phyloP scores from a whole-genome alignment of 2,329 filamentous ascomycete species.

The Aspergillus carbonarius region DNA sequence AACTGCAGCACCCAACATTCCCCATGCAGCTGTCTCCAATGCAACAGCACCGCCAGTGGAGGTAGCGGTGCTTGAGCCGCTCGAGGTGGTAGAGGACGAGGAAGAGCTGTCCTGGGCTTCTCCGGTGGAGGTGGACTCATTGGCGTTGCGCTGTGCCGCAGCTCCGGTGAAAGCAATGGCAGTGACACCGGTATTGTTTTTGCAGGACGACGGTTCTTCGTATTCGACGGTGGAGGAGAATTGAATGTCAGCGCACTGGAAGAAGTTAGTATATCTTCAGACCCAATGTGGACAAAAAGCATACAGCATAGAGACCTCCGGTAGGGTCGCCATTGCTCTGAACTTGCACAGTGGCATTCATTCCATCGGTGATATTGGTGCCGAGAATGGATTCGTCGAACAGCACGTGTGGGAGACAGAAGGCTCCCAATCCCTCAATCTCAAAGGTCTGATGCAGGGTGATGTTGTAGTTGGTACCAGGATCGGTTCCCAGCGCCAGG shows the following conservation, averaged over 20 bases:
- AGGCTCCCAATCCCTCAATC: constrained; percentile 60
- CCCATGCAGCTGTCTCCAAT: constrained; percentile 39
- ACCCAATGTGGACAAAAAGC: constrained; percentile 17
- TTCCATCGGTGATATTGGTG: constrained; percentile 58
- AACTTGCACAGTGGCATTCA: constrained; percentile 67
- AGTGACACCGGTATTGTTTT: constrained; percentile 57
- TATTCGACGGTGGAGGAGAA: constrained; percentile 56
- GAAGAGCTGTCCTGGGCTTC: constrained; percentile 29
- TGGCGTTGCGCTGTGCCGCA: constrained; percentile 44
- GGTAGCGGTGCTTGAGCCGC: constrained; percentile 14
- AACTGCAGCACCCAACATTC: constrained; percentile 36
- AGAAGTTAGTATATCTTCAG: not conserved
- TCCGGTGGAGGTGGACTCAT: constrained; percentile 40
- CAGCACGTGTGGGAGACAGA: constrained; percentile 63
- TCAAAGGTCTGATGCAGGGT: constrained; percentile 62
- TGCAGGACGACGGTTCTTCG: constrained; percentile 52
- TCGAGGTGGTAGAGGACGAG: constrained; percentile 8
- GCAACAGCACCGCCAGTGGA: constrained; percentile 31
- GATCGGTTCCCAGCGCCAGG: constrained; percentile 53
- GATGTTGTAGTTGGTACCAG: constrained; percentile 65
- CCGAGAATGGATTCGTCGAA: constrained; percentile 32
- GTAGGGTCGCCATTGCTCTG: constrained; percentile 60
- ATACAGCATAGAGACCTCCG: constrained; percentile 66
- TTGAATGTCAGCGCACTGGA: constrained; percentile 71
- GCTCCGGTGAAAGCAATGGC: constrained; percentile 44